Evolutionary conservation across 306 rosid genomes (phyloP), one percentile per base, ranked within the genome.

Genomic region (Canavalia gladiata): DNA sequence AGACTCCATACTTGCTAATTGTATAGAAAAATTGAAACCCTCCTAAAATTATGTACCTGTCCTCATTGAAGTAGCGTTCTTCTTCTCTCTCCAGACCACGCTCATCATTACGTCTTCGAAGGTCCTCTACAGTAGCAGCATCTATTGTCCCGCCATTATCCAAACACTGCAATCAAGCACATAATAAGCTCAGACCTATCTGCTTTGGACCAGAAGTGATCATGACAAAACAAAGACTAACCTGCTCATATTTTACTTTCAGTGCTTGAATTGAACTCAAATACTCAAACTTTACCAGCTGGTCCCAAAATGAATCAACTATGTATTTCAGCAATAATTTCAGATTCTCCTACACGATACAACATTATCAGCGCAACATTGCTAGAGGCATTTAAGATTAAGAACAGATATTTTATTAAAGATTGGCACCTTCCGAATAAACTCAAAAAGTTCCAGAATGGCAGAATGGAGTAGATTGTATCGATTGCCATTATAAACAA

Each of bases 181-280:
- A 29, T 71, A 52, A 29, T 71, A 52, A 73, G 72, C 37, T 79
- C 79, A 82, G 72, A 75, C 67, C 66, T 54, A 47, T 29, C 59
- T 10, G 28, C 49, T 18, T 50, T 10, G 63, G 66, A 69, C 59
- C 72, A 60, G 51, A 72, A n/a, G 34, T 37, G 68, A 50, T 50
- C 62, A 13, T 4, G 12, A 0, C 1, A 10, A 74, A 74, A 54
- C 25, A 3, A 84, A 33, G 72, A 43, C 8, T 49, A 90, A 95
- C 97, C 99, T 92, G 99, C 87, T 95, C 99, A 74, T 95, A 90
- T 89, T 89, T 95, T 52, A 92, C 92, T 90, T 89, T 95, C 50
- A 95, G 85, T 0, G 97, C 76, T 29, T 67, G 91, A 81, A 95
- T 83, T 2, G 97, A 86, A 34, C 81, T 76, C 84, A 92, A 82